A percentile compares a stretch with the other conserved stretches of the same genome.
phyloP scores from a whole-genome alignment of 495 filamentous ascomycete species.

The Talaromyces proteolyticus region DNA sequence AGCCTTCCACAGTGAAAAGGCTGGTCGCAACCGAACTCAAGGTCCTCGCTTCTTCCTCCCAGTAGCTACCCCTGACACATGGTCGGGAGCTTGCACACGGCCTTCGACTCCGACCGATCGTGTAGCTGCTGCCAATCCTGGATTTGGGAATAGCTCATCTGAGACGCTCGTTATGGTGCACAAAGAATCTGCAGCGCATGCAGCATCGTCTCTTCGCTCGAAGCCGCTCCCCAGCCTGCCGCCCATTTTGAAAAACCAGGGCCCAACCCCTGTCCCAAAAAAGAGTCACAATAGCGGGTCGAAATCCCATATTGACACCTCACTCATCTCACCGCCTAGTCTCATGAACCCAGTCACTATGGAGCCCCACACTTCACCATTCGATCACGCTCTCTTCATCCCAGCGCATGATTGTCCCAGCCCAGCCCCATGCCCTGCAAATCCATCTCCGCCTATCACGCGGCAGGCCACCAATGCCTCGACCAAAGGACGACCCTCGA shows the following conservation, averaged over 20 bases:
- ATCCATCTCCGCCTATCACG: conserved; percentile 29
- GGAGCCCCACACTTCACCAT: conserved; percentile 39
- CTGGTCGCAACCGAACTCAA: conserved; percentile 12
- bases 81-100: conserved; percentile 16
- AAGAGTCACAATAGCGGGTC: conserved; percentile 25
- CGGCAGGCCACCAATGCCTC: conserved; percentile 31
- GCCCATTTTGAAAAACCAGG: conserved; percentile 18
- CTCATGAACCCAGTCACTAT: conserved; percentile 38
- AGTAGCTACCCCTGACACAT: conserved; percentile 25
- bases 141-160: conserved; percentile 18
- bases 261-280: conserved; percentile 10
- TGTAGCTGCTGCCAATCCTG: conserved; percentile 14
- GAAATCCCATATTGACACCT: conserved; percentile 30
- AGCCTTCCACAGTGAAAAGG: conserved; percentile 13
- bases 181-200: conserved; percentile 10
- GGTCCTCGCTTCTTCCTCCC: conserved; percentile 22
- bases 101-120: conserved; percentile 26
- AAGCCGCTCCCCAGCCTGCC: conserved; percentile 30
- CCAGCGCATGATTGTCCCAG: conserved; percentile 36
- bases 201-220: conserved; percentile 20
- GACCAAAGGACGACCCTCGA: conserved; percentile 33
- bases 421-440: conserved; percentile 32
- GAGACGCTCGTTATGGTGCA: conserved; percentile 32
- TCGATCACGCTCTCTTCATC: conserved; percentile 41
- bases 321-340: conserved; percentile 38